Evolutionary conservation across 1,139 yeast genomes (phyloP).

Genomic region (Yamadazyma trypodendri): DNA sequence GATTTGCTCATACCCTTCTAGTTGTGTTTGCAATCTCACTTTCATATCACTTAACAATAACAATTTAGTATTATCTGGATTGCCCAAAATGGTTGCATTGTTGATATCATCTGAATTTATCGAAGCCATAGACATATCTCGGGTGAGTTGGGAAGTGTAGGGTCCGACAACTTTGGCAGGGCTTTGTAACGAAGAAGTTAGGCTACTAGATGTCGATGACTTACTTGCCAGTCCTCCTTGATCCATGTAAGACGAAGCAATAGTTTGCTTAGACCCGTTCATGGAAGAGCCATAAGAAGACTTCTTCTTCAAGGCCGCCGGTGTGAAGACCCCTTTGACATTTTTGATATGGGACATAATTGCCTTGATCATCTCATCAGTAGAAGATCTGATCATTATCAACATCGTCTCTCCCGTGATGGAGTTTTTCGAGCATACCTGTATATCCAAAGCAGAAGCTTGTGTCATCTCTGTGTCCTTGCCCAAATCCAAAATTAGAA

Average conservation of each 20-base stretch:
- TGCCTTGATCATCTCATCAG: slow-evolving; percentile 25
- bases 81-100: slow-evolving; percentile 22
- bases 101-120: slow-evolving; percentile 20
- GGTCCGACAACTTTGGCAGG: slow-evolving; percentile 1
- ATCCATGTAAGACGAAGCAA: slow-evolving; percentile 40
- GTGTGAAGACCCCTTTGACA: slow-evolving; percentile 25
- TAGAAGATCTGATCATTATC: slow-evolving; percentile 37
- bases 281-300: slow-evolving; percentile 19
- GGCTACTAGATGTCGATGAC: slow-evolving; percentile 39
- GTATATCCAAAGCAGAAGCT: slow-evolving; percentile 44
- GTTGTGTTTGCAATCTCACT: slow-evolving; percentile 39
- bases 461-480: slow-evolving; percentile 27
- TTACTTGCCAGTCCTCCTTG: slow-evolving; percentile 21
- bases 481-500: slow-evolving; percentile 33
- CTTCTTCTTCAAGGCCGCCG: slow-evolving; percentile 18
- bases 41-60: slow-evolving; percentile 31
- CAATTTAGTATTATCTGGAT: slow-evolving; percentile 21
- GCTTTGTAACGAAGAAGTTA: slow-evolving; percentile 21
- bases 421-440: slow-evolving; percentile 32
- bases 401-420: slow-evolving; percentile 28
- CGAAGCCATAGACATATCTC: slow-evolving; percentile 16
- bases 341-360: slow-evolving; percentile 28
- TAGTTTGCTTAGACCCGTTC: slow-evolving; percentile 30
- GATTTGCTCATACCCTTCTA: slow-evolving; percentile 30
- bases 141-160: slow-evolving; percentile 6